These are phyloP conservation scores for Penicillium tannophilum DNA, from an alignment of 495 filamentous ascomycete genomes.

Conservation along the genomic window DNA sequence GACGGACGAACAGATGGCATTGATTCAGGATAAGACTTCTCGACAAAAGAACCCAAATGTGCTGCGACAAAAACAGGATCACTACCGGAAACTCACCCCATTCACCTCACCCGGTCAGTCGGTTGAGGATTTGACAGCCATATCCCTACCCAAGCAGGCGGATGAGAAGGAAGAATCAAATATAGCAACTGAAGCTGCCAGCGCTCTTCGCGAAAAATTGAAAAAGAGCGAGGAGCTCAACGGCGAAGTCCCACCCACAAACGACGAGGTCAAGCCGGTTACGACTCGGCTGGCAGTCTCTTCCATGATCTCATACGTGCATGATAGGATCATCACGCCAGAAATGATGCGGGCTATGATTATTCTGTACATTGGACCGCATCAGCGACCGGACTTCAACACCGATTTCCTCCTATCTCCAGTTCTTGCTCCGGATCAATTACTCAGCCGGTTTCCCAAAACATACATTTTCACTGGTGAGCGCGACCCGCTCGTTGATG, in stretches of 20 bases:
- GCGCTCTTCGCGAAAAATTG: slow-evolving; percentile 30
- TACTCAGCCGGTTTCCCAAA: slow-evolving; percentile 84
- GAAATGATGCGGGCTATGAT: slow-evolving; percentile 99
- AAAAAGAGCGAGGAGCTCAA: slow-evolving; percentile 27
- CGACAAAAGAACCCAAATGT: slow-evolving; percentile 77
- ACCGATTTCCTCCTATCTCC: slow-evolving; percentile 90
- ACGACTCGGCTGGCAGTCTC: slow-evolving; percentile 87
- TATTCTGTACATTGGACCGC: slow-evolving; percentile 93
- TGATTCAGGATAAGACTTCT: slow-evolving; percentile 82
- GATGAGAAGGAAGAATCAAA: slow-evolving; percentile 37
- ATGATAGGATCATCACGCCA: slow-evolving; percentile 90
- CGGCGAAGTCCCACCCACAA: slow-evolving; percentile 39
- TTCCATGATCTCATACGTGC: slow-evolving; percentile 96
- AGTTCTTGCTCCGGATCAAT: slow-evolving; percentile 79
- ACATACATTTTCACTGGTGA: slow-evolving; percentile 94
- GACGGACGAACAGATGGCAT: slow-evolving; percentile 94
- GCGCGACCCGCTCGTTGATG: slow-evolving; percentile 92
- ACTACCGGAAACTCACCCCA: slow-evolving; percentile 62
- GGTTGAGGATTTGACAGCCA: slow-evolving; percentile 45
- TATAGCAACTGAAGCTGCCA: slow-evolving; percentile 29
- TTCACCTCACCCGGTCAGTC: slow-evolving; percentile 67
- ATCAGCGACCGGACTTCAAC: slow-evolving; percentile 88
- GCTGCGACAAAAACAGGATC: slow-evolving; percentile 73
- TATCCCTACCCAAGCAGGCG: slow-evolving; percentile 35
- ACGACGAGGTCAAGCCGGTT: slow-evolving; percentile 66